Evolutionary conservation across 2,329 filamentous ascomycete genomes (phyloP).

Genomic region (Venturia nashicola): DNA sequence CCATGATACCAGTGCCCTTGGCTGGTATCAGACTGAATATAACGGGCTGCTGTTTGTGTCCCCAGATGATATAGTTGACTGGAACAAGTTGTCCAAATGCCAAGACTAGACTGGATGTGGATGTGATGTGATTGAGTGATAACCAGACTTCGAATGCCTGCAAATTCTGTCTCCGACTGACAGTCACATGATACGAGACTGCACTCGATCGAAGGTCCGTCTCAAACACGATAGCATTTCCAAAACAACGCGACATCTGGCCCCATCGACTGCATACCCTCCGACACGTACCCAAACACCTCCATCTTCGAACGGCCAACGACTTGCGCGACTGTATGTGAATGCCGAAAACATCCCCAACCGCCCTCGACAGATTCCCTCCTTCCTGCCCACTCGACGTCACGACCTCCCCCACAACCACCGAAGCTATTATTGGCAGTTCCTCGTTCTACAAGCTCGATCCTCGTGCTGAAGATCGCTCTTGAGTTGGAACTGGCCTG

Average conservation of each 20-base stretch:
- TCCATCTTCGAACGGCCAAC: neutral
- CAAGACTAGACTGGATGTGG: neutral
- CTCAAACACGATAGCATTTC: neutral
- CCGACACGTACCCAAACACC: neutral
- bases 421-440: neutral
- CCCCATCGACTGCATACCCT: neutral
- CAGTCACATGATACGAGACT: neutral
- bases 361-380: neutral
- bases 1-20: no score
- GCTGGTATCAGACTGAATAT: no score
- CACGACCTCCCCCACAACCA: neutral
- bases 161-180: neutral
- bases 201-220: no score
- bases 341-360: neutral
- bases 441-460: neutral
- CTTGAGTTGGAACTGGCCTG: neutral
- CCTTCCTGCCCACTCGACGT: neutral
- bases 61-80: no score
- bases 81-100: no score
- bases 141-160: neutral
- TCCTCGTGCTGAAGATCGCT: neutral
- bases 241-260: conserved; percentile 2
- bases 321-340: neutral
- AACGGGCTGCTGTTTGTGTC: no score
- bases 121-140: neutral